phyloP scores from a whole-genome alignment of 1,284 basidiomycete genomes.

The Exobasidium cylindrosporum region DNA sequence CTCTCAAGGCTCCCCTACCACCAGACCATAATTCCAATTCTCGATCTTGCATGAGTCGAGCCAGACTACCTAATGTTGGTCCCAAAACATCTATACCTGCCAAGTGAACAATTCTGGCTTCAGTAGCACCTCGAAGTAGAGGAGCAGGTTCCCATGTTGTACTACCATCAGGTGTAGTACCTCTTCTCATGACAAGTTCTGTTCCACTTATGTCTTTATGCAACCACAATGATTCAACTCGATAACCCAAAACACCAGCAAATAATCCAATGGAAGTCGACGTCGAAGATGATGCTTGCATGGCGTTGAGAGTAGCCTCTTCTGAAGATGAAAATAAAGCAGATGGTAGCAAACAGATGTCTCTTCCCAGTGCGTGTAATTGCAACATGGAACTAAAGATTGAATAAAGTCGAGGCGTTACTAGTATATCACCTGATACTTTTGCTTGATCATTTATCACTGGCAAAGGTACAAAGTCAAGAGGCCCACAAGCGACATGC shows the following conservation, averaged over 20 bases:
- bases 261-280: constrained; percentile 53
- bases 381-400: constrained; percentile 53
- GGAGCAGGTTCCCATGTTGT: constrained; percentile 53
- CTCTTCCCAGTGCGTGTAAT: constrained; percentile 51
- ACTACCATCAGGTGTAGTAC: constrained; percentile 45
- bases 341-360: constrained; percentile 49
- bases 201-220: constrained; percentile 56
- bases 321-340: constrained; percentile 21
- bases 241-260: constrained; percentile 53
- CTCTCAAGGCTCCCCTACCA: constrained; percentile 26
- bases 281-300: constrained; percentile 54
- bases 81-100: constrained; percentile 56
- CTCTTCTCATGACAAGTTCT: constrained; percentile 53
- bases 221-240: constrained; percentile 53
- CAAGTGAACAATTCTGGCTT: constrained; percentile 55
- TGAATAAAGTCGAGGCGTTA: constrained; percentile 51
- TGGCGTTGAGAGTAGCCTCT: constrained; percentile 17
- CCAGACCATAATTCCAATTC: constrained; percentile 53
- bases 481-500: constrained; percentile 41
- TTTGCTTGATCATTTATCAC: constrained; percentile 17
- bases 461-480: constrained; percentile 37
- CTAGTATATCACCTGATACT: constrained; percentile 19
- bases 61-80: constrained; percentile 48
- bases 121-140: constrained; percentile 48
- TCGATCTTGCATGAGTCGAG: constrained; percentile 48